A percentile compares a stretch with the other conserved stretches of the same genome.
phyloP scores from a whole-genome alignment of 2,329 filamentous ascomycete species.

The Fonsecaea multimorphosa region DNA sequence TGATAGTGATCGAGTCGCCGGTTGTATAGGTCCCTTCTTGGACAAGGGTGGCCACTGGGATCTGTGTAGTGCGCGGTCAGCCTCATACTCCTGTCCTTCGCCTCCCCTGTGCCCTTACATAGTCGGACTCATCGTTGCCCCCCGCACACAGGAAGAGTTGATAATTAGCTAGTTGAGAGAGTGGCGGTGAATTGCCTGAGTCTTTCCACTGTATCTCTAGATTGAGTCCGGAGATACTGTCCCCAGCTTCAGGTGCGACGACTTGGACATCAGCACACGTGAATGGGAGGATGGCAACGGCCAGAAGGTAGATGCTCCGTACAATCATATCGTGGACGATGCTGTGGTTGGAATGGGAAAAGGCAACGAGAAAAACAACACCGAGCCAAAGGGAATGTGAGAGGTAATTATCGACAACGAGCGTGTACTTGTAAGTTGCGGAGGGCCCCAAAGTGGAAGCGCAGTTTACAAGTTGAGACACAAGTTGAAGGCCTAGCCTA shows the following conservation, averaged over 20 bases:
- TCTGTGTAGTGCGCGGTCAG: slow-evolving; percentile 43
- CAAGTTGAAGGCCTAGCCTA: slow-evolving; percentile 5
- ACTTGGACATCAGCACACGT: slow-evolving; percentile 62
- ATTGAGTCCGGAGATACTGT: slow-evolving; percentile 56
- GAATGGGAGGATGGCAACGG: slow-evolving; percentile 24
- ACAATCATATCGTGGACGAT: slow-evolving; percentile 32
- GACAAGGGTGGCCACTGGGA: slow-evolving; percentile 51
- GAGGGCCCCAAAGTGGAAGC: slow-evolving; percentile 12
- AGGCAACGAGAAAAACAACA: background rate
- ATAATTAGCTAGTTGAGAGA: slow-evolving; percentile 61
- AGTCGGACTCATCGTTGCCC: slow-evolving; percentile 58
- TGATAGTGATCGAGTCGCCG: slow-evolving; percentile 53
- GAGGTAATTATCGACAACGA: slow-evolving; percentile 2
- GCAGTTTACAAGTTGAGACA: slow-evolving; percentile 23
- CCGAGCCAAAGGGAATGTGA: background rate
- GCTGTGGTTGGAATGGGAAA: background rate
- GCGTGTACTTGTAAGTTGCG: slow-evolving; percentile 1
- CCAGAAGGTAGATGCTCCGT: slow-evolving; percentile 30
- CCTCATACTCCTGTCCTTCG: background rate
- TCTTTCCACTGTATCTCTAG: slow-evolving; percentile 65
- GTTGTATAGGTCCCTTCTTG: slow-evolving; percentile 46
- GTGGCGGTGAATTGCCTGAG: slow-evolving; percentile 56
- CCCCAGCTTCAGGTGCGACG: slow-evolving; percentile 59
- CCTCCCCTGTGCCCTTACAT: slow-evolving; percentile 46
- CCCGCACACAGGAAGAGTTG: slow-evolving; percentile 66